Conservation (phyloP, 352 stramenopile species). For the Globisporangium solare region DNA sequence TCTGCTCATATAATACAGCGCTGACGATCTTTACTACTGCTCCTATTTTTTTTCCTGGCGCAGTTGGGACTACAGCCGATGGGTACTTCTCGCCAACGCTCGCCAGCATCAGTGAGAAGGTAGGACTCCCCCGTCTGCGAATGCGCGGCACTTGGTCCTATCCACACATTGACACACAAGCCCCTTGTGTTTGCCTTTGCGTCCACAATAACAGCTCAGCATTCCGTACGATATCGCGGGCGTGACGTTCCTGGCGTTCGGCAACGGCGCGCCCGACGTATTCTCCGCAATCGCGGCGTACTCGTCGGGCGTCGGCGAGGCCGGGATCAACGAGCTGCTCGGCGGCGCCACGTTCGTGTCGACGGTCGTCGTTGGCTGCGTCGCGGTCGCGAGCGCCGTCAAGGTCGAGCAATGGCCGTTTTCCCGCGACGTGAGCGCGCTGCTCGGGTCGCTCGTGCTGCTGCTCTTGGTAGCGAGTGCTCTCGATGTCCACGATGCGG, state of each 20-base stretch:
- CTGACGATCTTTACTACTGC: not conserved
- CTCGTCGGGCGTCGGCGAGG: constrained; percentile 55
- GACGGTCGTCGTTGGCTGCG: constrained; percentile 87
- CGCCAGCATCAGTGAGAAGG: constrained; percentile 93
- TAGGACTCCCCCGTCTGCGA: constrained; percentile 15
- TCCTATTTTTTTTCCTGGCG: not conserved
- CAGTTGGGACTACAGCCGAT: constrained; percentile 95
- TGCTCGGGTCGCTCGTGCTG: constrained; percentile 45
- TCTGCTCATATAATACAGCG: not conserved
- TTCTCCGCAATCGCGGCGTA: constrained; percentile 90
- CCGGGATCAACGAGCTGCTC: constrained; percentile 92
- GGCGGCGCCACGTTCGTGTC: constrained; percentile 95
- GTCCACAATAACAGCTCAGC: constrained; percentile 34
- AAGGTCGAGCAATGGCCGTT: constrained; percentile 65
- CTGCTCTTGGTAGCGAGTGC: constrained; percentile 33
- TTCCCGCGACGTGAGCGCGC: constrained; percentile 48
- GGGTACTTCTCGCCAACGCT: constrained; percentile 97
- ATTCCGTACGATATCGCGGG: constrained; percentile 92
- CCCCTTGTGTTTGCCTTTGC: not conserved
- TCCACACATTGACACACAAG: too few species aligned
- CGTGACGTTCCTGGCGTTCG: constrained; percentile 97
- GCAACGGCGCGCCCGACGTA: constrained; percentile 97
- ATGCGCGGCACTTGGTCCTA: too few species aligned
- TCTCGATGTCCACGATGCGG: constrained; percentile 1
- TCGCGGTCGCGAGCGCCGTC: constrained; percentile 74